Conservation (phyloP, 371 early-diverging fungal species). For the Syncephalastrum racemosum region DNA sequence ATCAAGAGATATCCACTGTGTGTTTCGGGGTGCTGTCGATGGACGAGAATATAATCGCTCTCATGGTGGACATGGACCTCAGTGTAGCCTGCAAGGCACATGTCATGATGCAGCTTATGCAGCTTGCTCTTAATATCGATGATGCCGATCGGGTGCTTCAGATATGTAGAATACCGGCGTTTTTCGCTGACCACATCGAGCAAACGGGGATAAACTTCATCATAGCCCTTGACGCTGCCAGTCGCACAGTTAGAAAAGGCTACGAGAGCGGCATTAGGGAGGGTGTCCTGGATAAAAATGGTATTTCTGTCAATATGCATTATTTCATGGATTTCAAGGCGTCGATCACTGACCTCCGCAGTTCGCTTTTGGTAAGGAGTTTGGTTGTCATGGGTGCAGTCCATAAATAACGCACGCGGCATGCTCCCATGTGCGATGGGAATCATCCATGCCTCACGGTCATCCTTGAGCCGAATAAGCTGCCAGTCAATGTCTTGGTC, state of each 20-base stretch:
- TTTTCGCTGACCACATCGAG: slow-evolving; percentile 88
- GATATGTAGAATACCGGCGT: slow-evolving; percentile 66
- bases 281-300: slow-evolving; percentile 60
- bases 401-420: slow-evolving; percentile 96
- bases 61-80: slow-evolving; percentile 96
- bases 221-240: slow-evolving; percentile 96
- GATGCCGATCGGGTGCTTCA: slow-evolving; percentile 59
- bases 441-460: slow-evolving; percentile 26
- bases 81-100: slow-evolving; percentile 80
- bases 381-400: slow-evolving; percentile 98
- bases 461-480: slow-evolving; percentile 29
- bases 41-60: slow-evolving; percentile 86
- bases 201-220: slow-evolving; percentile 85
- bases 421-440: slow-evolving; percentile 40
- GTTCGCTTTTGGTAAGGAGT: slow-evolving; percentile 90
- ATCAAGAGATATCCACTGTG: slow-evolving; percentile 91
- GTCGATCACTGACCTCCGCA: slow-evolving; percentile 33
- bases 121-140: slow-evolving; percentile 73
- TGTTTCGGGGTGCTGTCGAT: slow-evolving; percentile 88
- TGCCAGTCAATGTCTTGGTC: slow-evolving; percentile 62
- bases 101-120: slow-evolving; percentile 72
- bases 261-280: slow-evolving; percentile 90
- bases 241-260: slow-evolving; percentile 88
- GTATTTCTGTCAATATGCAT: slow-evolving; percentile 5
- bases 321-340: not conserved